Evolutionary conservation across 176 grass and related monocot species (phyloP), one percentile per base, ranked within the genome.

Genomic region (Oryza rufipogon): DNA sequence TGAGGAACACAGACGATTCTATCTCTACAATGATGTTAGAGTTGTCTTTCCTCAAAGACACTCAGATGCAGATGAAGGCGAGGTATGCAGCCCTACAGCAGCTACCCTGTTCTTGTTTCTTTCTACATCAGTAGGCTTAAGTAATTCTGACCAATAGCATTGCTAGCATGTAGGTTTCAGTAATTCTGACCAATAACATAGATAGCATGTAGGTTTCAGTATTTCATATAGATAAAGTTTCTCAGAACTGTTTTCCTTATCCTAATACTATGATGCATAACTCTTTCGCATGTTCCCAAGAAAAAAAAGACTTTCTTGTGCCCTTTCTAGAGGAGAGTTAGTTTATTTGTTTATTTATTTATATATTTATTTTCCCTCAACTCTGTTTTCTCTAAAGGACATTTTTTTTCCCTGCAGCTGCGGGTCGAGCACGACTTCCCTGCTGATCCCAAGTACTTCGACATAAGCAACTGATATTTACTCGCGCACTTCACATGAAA

Each of bases 21-120:
- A 94, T 85, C 67, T 99, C 51, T 99, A 99, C 81, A 99, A 94
- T 84, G 96, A 99, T 90, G 78, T 99, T 75, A 89, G 93, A 81
- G 96, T 94, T 72, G 96, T 99, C 76, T 99, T 99, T 60, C 96
- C 96, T 46, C 96, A 99, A 58, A 89, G 96, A 38, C 96, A 99
- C 58, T 92, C 96, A 39, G 96, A 99, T 79, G 79, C 91, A 73
- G 93, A 99, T 6, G 96, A 99, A 87, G 96, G 96, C 80, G 65
- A 94, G 93, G 96, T 99, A 91, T 86, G 80, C 83, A 82, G 39
- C 39, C 8, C 7, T 41, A 41, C 39, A 41, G 15, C 52, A 66
- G 80, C 25, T 87, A 30, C 28, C 3, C 51, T 60, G 6, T 52
- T 82, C 77, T 71, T 52, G 14, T 65, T 77, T 71, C 23, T 77